Evolutionary conservation across 1,139 yeast genomes (phyloP).

Genomic region (Kodamaea fungicola): DNA sequence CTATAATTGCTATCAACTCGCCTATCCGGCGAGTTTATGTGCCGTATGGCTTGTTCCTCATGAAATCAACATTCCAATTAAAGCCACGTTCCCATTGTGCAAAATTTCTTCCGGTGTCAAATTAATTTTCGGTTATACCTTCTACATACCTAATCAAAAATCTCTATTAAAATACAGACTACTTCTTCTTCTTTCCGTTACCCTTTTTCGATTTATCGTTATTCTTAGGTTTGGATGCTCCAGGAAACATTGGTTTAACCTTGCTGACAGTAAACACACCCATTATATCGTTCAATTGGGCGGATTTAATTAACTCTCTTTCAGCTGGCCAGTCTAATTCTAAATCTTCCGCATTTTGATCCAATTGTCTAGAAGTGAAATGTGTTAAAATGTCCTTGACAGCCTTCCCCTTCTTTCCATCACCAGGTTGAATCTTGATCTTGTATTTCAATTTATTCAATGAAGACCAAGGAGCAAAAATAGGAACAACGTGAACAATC

Average conservation of each 20-base stretch:
- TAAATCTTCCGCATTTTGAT: slow-evolving; percentile 45
- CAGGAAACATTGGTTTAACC: slow-evolving; percentile 37
- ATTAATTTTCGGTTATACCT: too few species aligned
- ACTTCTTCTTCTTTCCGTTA: slow-evolving; percentile 5
- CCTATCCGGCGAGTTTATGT: too few species aligned
- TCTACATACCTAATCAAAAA: too few species aligned
- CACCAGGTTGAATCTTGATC: slow-evolving; percentile 83
- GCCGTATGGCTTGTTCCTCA: too few species aligned
- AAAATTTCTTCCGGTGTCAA: too few species aligned
- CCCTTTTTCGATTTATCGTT: slow-evolving; percentile 1
- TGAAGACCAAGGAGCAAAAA: slow-evolving; percentile 91
- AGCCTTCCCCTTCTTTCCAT: slow-evolving; percentile 85
- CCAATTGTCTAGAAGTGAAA: slow-evolving; percentile 57
- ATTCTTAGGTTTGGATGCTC: slow-evolving; percentile 11
- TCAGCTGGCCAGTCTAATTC: slow-evolving; percentile 72
- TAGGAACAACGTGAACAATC: slow-evolving; percentile 65
- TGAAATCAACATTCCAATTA: background rate
- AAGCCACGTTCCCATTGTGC: background rate
- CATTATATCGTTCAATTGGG: slow-evolving; percentile 51
- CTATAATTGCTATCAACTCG: too few species aligned
- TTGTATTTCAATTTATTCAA: slow-evolving; percentile 74
- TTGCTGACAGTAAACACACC: slow-evolving; percentile 39
- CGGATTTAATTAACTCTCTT: slow-evolving; percentile 51
- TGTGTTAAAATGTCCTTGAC: slow-evolving; percentile 63
- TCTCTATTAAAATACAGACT: background rate